Percentiles rank a stretch among this genome's conserved stretches.
Conservation (phyloP, 305 asterid species). For the Withania somnifera region DNA sequence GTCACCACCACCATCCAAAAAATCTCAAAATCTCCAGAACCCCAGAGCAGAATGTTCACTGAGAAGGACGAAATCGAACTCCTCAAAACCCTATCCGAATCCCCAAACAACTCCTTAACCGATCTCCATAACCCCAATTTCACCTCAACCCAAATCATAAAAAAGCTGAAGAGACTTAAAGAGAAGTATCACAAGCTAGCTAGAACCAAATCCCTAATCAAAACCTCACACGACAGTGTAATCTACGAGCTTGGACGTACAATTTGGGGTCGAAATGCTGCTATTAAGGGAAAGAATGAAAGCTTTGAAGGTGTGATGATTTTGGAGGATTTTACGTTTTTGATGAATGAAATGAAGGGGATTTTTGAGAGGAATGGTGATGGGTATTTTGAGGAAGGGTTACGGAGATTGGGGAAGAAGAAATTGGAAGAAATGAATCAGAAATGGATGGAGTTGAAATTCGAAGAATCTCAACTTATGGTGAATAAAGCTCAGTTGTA, state of each 20-base stretch:
- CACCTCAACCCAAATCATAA: not conserved
- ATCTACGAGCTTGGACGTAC: conserved; percentile 1
- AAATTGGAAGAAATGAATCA: conserved; percentile 8
- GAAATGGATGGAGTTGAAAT: conserved; percentile 10
- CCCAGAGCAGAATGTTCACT: conserved; percentile 4
- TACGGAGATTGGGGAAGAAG: conserved; percentile 7
- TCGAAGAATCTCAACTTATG: conserved; percentile 7
- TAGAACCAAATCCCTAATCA: conserved; percentile 6
- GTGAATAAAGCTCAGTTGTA: not conserved
- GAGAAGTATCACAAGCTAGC: conserved; percentile 13
- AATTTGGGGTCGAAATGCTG: conserved; percentile 10
- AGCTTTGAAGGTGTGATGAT: not conserved
- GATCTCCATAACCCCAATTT: not conserved
- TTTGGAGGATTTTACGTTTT: conserved; percentile 8
- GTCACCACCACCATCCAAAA: not conserved
- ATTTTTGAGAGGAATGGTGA: not conserved
- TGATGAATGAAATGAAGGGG: not conserved
- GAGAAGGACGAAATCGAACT: conserved; percentile 10
- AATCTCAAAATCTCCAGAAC: not conserved
- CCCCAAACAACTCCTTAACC: not conserved
- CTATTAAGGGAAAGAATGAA: not conserved
- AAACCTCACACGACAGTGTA: conserved; percentile 7
- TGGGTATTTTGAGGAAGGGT: not conserved
- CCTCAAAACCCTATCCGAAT: not conserved
- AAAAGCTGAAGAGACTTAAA: conserved; percentile 7